Percentiles rank a stretch among this genome's conserved stretches.
Conservation (phyloP, 192 early-diverging fungal species). For the Backusella macrospora region DNA sequence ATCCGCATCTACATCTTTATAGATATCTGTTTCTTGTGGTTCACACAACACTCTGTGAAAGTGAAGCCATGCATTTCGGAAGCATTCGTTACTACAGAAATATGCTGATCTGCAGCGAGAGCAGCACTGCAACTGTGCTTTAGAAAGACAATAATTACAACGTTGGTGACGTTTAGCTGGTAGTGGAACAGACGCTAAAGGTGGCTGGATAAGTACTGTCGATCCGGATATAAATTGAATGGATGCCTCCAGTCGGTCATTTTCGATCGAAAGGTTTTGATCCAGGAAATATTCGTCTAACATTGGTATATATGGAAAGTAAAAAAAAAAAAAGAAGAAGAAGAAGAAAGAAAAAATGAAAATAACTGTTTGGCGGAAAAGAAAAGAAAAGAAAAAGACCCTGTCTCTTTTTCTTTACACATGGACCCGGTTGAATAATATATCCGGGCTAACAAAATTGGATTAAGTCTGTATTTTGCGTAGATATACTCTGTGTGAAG, state of each 20-base stretch:
- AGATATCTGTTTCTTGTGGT: conserved; percentile 27
- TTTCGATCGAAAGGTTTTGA: not conserved
- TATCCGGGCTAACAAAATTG: not conserved
- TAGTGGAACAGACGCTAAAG: conserved; percentile 33
- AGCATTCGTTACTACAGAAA: conserved; percentile 40
- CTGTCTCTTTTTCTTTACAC: not conserved
- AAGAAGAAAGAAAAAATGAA: conserved; percentile 5
- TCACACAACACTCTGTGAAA: conserved; percentile 30
- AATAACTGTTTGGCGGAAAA: conserved; percentile 3
- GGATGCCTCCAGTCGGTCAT: not conserved
- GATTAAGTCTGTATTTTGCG: not conserved
- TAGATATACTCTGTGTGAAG: not conserved
- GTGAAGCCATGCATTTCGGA: conserved; percentile 39
- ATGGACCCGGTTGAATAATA: not conserved
- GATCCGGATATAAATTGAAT: conserved; percentile 7
- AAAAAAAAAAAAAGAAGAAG: not conserved
- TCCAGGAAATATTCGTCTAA: conserved; percentile 25
- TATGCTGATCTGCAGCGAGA: conserved; percentile 36
- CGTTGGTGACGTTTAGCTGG: conserved; percentile 32
- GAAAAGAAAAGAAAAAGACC: not conserved
- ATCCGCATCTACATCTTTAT: conserved; percentile 30
- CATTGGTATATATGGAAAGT: not conserved
- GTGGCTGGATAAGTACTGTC: conserved; percentile 13
- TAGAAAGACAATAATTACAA: conserved; percentile 35
- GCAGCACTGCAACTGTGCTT: conserved; percentile 36